A percentile compares a stretch with the other conserved stretches of the same genome.
These are phyloP conservation scores for Hygrocybe punicea DNA, from an alignment of 768 basidiomycete genomes.

Conservation along the genomic window DNA sequence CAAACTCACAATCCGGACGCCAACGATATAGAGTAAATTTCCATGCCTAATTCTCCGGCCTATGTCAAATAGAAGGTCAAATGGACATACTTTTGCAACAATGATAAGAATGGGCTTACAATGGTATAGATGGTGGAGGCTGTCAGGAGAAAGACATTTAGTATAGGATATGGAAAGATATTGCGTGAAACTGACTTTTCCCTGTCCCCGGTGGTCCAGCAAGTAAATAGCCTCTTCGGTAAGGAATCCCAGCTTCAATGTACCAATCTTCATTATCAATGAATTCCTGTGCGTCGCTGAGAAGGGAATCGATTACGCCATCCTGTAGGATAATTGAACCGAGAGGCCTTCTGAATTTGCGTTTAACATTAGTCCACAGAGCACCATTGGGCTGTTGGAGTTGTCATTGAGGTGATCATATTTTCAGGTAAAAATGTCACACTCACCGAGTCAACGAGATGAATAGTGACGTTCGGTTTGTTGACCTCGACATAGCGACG, in stretches of 20 bases:
- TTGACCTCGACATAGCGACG: constrained; percentile 40
- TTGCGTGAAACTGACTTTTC: constrained; percentile 42
- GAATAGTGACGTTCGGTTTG: constrained; percentile 42
- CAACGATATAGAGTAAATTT: constrained; percentile 68
- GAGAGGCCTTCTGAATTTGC: constrained; percentile 49
- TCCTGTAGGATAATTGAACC: constrained; percentile 51
- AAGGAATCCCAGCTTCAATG: constrained; percentile 52
- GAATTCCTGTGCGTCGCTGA: constrained; percentile 53
- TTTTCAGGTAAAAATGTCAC: too few relatives aligned
- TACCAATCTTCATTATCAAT: constrained; percentile 57
- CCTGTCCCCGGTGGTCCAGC: constrained; percentile 62
- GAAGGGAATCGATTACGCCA: constrained; percentile 45
- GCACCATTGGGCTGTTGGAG: constrained; percentile 35
- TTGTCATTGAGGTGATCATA: too few relatives aligned
- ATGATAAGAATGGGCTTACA: constrained; percentile 20
- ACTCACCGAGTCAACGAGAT: constrained; percentile 34
- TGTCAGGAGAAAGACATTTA: constrained; percentile 40
- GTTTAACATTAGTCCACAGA: constrained; percentile 46
- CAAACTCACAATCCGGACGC: constrained; percentile 44
- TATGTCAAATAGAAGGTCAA: constrained; percentile 9
- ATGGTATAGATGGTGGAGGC: constrained; percentile 55
- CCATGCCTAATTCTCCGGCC: constrained; percentile 70
- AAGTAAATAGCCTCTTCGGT: constrained; percentile 54
- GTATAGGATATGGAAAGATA: constrained; percentile 5
- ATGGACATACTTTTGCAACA: neutral